Evolutionary conservation across 768 basidiomycete species (phyloP), one percentile per base, ranked within the genome.

Genomic region (Mycena metata): DNA sequence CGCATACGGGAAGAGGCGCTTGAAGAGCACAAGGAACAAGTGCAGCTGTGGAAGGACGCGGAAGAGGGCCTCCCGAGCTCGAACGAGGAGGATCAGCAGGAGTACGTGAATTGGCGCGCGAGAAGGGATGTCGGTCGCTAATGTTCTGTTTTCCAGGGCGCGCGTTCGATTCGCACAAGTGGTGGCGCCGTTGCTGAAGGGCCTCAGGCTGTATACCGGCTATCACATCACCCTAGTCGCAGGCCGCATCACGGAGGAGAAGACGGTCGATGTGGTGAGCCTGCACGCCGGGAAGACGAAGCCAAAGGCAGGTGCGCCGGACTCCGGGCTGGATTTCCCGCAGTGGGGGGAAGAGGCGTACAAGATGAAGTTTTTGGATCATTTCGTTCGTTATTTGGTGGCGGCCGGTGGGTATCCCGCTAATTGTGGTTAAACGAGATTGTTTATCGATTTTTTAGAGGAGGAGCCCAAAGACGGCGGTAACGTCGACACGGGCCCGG

Each of bases 201-300:
- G 30, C 2, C 21, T 46, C 19, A 19, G 45, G 7, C 45, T 9
- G 6, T 59, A 35, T 33, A 59, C 58, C 10, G 46, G 58, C 2
- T 59, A 59, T 11, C 58, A 59, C 24, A 1, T 59, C 5, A 59
- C 58, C 30, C 33, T 59, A n/a, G 11, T 59, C 1, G 58, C 19
- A 7, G 58, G 30, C 6, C 50, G 50, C 15, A 19, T 2, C 12
- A 43, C 33, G 3, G 42, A 45, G 1, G 4, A 9, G 3, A 19
- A 51, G n/a, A n/a, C n/a, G 15, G 26, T 51, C 26, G 26, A 51
- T 17, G 12, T 45, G 1, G 26, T 33, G 23, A 45, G 42, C 10
- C 13, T 45, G 42, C 56, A 58, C 19, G 26, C 56, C 2, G 56
- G 56, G 24, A 58, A 26, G 24, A 58, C 56, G 19, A 58, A 58